phyloP scores from a whole-genome alignment of 345 rosid genomes.

The Sapria himalayana region DNA sequence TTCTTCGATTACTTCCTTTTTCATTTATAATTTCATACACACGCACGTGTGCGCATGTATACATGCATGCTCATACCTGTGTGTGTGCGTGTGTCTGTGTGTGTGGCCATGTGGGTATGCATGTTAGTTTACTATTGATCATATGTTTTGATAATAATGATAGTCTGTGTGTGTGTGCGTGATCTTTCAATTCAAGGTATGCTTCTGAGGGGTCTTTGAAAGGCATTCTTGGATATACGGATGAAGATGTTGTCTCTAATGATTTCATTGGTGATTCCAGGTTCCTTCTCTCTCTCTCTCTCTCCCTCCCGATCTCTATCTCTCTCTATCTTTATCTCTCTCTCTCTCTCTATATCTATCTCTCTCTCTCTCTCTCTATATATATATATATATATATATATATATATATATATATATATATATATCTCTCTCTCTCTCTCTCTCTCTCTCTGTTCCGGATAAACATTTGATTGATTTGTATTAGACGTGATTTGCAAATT shows the following conservation, averaged over 20 bases:
- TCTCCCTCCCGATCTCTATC: background rate
- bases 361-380: background rate
- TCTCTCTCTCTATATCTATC: background rate
- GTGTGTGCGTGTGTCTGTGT: background rate
- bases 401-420: too few species aligned
- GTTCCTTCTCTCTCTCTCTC: conserved; percentile 14
- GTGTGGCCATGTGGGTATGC: background rate
- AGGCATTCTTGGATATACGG: conserved; percentile 94
- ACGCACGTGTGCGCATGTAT: too few species aligned
- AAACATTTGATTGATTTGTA: background rate
- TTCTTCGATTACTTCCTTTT: background rate
- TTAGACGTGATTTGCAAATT: background rate
- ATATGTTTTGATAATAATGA: background rate
- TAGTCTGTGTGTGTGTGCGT: background rate
- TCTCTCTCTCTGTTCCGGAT: background rate
- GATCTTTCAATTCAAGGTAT: conserved; percentile 23
- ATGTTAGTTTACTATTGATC: background rate
- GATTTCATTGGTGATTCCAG: conserved; percentile 91
- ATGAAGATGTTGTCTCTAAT: conserved; percentile 90
- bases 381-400: background rate
- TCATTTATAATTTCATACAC: background rate
- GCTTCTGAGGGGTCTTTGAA: conserved; percentile 77
- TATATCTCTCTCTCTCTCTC: background rate
- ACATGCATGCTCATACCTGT: too few species aligned
- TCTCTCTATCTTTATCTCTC: conserved; percentile 1